Base-by-base conservation (phyloP, 2,329 filamentous ascomycete species). In the Coniochaeta sp. region DNA sequence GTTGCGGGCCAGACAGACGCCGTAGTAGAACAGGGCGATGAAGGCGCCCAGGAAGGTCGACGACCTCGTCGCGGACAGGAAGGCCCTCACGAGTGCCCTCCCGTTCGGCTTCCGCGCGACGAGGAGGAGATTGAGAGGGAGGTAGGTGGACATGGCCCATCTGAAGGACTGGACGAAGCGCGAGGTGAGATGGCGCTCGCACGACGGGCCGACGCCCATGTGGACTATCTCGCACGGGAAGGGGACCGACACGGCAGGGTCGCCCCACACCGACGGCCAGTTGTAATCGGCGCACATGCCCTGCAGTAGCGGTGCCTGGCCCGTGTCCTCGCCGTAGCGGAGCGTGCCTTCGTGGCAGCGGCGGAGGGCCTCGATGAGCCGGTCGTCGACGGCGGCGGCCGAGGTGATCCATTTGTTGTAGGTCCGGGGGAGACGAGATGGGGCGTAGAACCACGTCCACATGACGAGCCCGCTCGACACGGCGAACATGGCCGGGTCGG, bases 391-490 rank as follows among this genome's bases (percentile, higher is more conserved):
- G 52, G 87, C 81, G 3, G 91, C 91, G 3, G 88, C 89, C 24
- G 87, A 86, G 44, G 82, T 84, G 66, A 96, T 95, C 91, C 91
- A 96, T 70, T 86, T 88, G 67, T 86, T 88, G 75, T 96, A 96
- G 44, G 87, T 81, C 30, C 77, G 80, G 2, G 91, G 91, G 1
- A 96, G 80, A 22, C 84, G 81, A 38, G 84, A 79, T 0, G 91
- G 90, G 10, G 79, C 72, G 75, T 93, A 96, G 71, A 96, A 88
- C 89, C 90, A 96, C 19, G 90, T 83, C 88, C 90, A 93, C 91
- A 96, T 96, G 65, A 96, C 87, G 40, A 90, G 75, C 24, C 87
- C 88, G 42, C 84, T 86, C 22, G 89, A 92, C 36, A 81, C 72
- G 52, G 88, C 85, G 71, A 96, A 96, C 19, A 93, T 75, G 6